Evolutionary conservation across 2,329 filamentous ascomycete genomes (phyloP).

Genomic region (Sclerotinia minor): DNA sequence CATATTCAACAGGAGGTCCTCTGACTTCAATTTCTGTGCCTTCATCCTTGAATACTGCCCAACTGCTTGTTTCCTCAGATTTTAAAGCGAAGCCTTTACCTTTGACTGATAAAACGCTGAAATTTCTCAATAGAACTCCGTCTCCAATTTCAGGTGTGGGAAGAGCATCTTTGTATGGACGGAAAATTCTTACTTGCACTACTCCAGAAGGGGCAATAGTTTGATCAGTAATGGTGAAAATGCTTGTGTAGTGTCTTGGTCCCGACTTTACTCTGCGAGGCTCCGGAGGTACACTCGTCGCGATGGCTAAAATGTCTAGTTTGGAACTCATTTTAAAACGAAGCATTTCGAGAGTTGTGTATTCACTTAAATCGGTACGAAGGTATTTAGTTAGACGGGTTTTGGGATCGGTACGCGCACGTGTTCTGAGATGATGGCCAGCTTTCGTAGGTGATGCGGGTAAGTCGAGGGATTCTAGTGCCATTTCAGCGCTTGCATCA

Average conservation of each 20-base stretch:
- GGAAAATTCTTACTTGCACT: conserved; percentile 57
- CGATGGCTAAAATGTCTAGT: conserved; percentile 57
- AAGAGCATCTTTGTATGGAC: conserved; percentile 57
- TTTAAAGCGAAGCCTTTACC: conserved; percentile 57
- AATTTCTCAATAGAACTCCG: conserved; percentile 57
- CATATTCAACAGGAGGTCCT: conserved; percentile 60
- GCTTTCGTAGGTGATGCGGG: conserved; percentile 34
- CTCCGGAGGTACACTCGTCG: conserved; percentile 51
- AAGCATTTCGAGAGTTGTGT: conserved; percentile 53
- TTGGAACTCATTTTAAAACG: conserved; percentile 51
- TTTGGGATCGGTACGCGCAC: conserved; percentile 34
- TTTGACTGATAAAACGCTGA: conserved; percentile 55
- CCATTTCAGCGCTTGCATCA: conserved; percentile 40
- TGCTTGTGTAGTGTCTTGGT: conserved; percentile 60
- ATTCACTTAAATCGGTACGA: conserved; percentile 51
- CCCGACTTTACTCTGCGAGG: conserved; percentile 57
- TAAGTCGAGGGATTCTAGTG: conserved; percentile 32
- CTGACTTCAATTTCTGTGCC: conserved; percentile 51
- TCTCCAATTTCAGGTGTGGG: conserved; percentile 58
- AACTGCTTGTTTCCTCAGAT: conserved; percentile 53
- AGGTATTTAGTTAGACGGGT: conserved; percentile 35
- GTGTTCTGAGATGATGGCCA: conserved; percentile 31
- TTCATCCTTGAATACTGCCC: conserved; percentile 58
- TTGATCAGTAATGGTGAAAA: conserved; percentile 58
- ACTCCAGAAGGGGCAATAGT: conserved; percentile 53